These are phyloP conservation scores for Dactylellina parvicollis DNA, from an alignment of 2,329 filamentous ascomycete species.

Conservation along the genomic window DNA sequence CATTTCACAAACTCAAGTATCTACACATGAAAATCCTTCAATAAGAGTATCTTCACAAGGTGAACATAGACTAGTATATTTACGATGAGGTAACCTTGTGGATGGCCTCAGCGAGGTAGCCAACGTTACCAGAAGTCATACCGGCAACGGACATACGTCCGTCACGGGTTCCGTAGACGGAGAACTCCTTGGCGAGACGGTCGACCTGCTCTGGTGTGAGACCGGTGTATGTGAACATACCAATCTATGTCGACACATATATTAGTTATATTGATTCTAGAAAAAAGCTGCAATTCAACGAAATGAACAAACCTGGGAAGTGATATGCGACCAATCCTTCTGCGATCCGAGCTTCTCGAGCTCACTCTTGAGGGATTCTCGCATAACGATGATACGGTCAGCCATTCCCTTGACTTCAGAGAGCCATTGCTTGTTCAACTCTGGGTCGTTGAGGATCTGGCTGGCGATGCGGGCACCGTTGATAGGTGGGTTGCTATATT, in stretches of 20 bases:
- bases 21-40: not conserved
- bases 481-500: constrained; percentile 77
- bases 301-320: constrained; percentile 72
- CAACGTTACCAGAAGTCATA: constrained; percentile 80
- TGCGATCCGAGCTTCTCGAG: constrained; percentile 87
- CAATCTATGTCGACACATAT: constrained; percentile 67
- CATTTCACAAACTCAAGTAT: too few relatives aligned
- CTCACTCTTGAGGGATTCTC: constrained; percentile 77
- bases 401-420: constrained; percentile 92
- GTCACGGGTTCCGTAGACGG: constrained; percentile 95
- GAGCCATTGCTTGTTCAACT: constrained; percentile 90
- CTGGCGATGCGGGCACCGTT: constrained; percentile 92
- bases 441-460: constrained; percentile 81
- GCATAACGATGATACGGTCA: constrained; percentile 93
- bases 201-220: constrained; percentile 76
- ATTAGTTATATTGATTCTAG: not conserved
- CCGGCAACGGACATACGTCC: constrained; percentile 86
- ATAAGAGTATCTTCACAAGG: not conserved
- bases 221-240: constrained; percentile 95
- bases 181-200: constrained; percentile 68
- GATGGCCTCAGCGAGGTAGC: constrained; percentile 82
- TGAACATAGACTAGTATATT: too few relatives aligned
- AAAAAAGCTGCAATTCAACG: not conserved
- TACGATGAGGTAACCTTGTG: constrained; percentile 70
- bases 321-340: constrained; percentile 95